Conservation (phyloP, 495 filamentous ascomycete species). For the Aspergillus campestris region DNA sequence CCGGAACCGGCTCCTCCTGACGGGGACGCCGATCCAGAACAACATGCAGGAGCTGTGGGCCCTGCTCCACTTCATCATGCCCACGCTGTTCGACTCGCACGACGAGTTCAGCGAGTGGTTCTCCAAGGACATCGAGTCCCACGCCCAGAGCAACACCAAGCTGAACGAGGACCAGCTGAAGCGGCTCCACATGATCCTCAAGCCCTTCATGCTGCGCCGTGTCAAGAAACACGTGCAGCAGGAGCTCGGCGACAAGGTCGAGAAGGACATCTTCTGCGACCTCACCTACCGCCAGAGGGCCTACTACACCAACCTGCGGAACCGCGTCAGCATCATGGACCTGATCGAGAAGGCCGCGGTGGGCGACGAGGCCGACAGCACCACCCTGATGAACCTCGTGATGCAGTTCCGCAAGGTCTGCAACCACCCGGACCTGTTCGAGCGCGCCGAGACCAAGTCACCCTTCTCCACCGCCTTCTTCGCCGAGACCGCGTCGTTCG, state of each 20-base stretch:
- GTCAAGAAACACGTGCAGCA: constrained; percentile 99
- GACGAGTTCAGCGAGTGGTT: constrained; percentile 99
- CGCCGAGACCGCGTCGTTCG: constrained; percentile 89
- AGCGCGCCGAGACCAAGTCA: constrained; percentile 84
- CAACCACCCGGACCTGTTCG: constrained; percentile 96
- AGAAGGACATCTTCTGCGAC: constrained; percentile 92
- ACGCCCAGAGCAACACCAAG: constrained; percentile 97
- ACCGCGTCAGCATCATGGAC: constrained; percentile 98
- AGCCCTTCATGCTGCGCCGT: constrained; percentile 98
- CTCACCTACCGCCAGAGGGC: constrained; percentile 96
- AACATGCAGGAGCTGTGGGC: constrained; percentile 99
- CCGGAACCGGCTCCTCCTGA: constrained; percentile 88
- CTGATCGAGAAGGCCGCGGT: constrained; percentile 93
- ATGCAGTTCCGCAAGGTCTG: constrained; percentile 99
- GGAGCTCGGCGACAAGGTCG: constrained; percentile 97
- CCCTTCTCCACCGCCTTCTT: constrained; percentile 75
- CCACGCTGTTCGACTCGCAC: constrained; percentile 93
- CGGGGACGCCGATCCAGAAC: constrained; percentile 97
- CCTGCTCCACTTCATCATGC: constrained; percentile 98
- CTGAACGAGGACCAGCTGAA: constrained; percentile 95
- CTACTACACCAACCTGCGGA: constrained; percentile 80
- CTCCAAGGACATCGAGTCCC: constrained; percentile 97
- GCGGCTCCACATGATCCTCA: constrained; percentile 96
- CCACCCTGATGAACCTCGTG: constrained; percentile 96
- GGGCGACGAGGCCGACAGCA: constrained; percentile 89